Conservation (phyloP, 2,329 filamentous ascomycete species). For the Tolypocladium pustulatum region DNA sequence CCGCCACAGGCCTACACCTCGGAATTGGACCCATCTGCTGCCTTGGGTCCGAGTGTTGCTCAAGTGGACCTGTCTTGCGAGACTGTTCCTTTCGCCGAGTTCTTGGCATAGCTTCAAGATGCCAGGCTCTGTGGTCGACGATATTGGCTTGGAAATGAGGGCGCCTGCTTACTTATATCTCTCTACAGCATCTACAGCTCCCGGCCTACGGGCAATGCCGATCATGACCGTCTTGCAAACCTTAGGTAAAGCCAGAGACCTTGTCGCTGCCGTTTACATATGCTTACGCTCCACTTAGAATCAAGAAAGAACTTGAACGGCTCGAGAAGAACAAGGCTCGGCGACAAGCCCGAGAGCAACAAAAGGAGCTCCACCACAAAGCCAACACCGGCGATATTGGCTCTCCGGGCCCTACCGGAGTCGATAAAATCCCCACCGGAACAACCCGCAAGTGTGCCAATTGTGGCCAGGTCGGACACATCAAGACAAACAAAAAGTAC, state of each 20-base stretch:
- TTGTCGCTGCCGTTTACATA: too few relatives aligned
- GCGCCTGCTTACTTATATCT: constrained; percentile 27
- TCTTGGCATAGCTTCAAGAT: constrained; percentile 13
- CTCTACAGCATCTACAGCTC: constrained; percentile 37
- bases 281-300: constrained; percentile 15
- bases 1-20: constrained; percentile 4
- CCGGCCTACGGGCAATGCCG: constrained; percentile 37
- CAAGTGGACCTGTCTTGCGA: constrained; percentile 9
- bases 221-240: constrained; percentile 37
- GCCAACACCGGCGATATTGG: constrained; percentile 31
- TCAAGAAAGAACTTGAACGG: constrained; percentile 60
- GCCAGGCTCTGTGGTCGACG: constrained; percentile 18
- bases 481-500: constrained; percentile 99
- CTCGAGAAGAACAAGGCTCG: constrained; percentile 88
- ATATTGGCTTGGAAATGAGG: constrained; percentile 22
- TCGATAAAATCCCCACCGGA: constrained; percentile 46
- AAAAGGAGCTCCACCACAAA: constrained; percentile 56
- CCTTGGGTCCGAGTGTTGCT: constrained; percentile 9
- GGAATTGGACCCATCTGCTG: constrained; percentile 8
- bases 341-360: constrained; percentile 79
- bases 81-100: constrained; percentile 3
- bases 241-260: constrained; percentile 21
- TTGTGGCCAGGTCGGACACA: constrained; percentile 92
- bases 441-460: constrained; percentile 93
- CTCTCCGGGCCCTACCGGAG: constrained; percentile 34